A percentile compares a stretch with the other conserved stretches of the same genome.
phyloP scores from a whole-genome alignment of 306 rosid genomes.

The Lagenaria siceraria region DNA sequence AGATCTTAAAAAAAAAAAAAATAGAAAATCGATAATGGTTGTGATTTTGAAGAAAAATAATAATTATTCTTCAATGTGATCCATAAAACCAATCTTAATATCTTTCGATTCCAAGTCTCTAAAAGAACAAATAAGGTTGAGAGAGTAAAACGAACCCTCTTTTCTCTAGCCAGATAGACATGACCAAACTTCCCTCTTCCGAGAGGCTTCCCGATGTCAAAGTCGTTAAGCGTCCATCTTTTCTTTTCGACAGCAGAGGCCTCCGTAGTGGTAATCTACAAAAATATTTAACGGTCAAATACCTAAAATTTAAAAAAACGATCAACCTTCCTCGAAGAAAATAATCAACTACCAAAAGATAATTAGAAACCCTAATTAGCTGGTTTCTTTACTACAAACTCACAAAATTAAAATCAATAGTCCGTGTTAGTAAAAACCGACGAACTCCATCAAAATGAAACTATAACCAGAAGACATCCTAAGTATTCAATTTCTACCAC shows the following conservation, averaged over 20 bases:
- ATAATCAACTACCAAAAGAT: not conserved
- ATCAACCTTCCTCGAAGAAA: not conserved
- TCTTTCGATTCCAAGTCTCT: not conserved
- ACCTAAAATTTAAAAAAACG: not conserved
- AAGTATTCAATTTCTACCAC: not conserved
- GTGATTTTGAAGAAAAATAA: too few species aligned
- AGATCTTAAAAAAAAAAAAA: not conserved
- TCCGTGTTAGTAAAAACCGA: not conserved
- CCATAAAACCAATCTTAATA: not conserved
- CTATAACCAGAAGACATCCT: not conserved
- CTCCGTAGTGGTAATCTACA: slow-evolving; percentile 48
- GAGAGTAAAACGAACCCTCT: slow-evolving; percentile 37
- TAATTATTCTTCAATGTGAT: not conserved
- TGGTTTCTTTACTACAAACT: not conserved
- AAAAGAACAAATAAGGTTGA: not conserved
- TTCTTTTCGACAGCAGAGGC: slow-evolving; percentile 49
- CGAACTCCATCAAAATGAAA: not conserved
- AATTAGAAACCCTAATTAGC: not conserved
- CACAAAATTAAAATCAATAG: not conserved
- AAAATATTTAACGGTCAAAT: slow-evolving; percentile 9
- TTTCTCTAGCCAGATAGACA: slow-evolving; percentile 95
- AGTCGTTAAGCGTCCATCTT: slow-evolving; percentile 88
- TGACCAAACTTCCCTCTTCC: slow-evolving; percentile 99
- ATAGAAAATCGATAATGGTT: not conserved
- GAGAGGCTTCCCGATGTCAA: slow-evolving; percentile 91